A percentile compares a stretch with the other conserved stretches of the same genome.
Conservation (phyloP, 768 basidiomycete species). For the Serendipita sp. region DNA sequence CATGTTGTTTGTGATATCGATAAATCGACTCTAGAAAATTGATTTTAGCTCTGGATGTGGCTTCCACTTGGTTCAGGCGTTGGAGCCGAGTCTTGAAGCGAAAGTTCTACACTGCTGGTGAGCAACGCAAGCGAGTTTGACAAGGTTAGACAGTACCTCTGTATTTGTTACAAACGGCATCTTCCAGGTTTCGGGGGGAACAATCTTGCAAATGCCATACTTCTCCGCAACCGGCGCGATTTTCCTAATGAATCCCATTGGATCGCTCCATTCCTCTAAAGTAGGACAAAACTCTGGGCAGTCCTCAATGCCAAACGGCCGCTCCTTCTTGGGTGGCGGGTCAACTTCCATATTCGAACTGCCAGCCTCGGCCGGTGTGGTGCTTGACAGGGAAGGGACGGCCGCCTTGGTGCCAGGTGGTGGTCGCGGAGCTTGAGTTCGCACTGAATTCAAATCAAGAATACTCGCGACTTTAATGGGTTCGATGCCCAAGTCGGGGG, state of each 20-base stretch:
- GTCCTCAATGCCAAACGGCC: conserved; percentile 77
- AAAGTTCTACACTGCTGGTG: conserved; percentile 42
- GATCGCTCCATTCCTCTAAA: conserved; percentile 83
- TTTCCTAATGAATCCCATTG: conserved; percentile 80
- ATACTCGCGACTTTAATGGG: neutral
- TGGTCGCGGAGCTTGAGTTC: conserved; percentile 1
- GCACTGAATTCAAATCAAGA: conserved; percentile 6
- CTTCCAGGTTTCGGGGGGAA: conserved; percentile 85
- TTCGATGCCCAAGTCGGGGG: neutral
- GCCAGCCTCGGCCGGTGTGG: neutral
- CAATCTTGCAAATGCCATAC: conserved; percentile 90
- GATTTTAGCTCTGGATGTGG: conserved; percentile 87
- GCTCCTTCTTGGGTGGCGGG: conserved; percentile 12
- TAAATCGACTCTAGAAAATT: conserved; percentile 96
- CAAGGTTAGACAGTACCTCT: conserved; percentile 45
- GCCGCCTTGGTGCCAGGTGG: conserved; percentile 13
- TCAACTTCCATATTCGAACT: neutral
- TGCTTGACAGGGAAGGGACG: conserved; percentile 1
- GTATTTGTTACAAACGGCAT: conserved; percentile 95
- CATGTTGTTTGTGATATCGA: conserved; percentile 92
- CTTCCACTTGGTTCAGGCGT: conserved; percentile 91
- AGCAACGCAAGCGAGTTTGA: neutral
- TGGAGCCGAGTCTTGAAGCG: conserved; percentile 93
- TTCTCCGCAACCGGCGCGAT: conserved; percentile 54
- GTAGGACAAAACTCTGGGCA: conserved; percentile 84